Percentiles rank a stretch among this genome's conserved stretches.
Conservation (phyloP, 2,329 filamentous ascomycete genomes). For the Allantophomopsis lycopodina region DNA sequence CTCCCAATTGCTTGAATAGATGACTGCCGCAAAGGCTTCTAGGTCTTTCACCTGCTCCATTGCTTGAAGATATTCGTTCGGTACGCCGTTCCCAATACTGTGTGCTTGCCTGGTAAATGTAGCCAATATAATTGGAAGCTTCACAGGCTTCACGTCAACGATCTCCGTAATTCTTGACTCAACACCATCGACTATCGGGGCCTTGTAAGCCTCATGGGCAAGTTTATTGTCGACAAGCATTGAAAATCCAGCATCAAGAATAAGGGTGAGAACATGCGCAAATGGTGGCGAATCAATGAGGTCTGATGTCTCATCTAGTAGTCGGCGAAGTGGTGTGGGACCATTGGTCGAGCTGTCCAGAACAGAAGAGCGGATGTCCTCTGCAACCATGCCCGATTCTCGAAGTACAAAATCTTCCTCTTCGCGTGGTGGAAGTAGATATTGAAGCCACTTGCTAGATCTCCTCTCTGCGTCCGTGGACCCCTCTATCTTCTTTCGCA, state of each 20-base stretch:
- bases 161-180: constrained; percentile 32
- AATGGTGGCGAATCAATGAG: constrained; percentile 91
- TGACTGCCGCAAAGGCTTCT: constrained; percentile 74
- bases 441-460: constrained; percentile 56
- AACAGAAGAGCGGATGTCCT: constrained; percentile 10
- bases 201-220: constrained; percentile 64
- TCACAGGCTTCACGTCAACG: constrained; percentile 38
- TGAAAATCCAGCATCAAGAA: constrained; percentile 81
- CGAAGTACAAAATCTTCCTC: constrained; percentile 74
- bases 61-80: constrained; percentile 55
- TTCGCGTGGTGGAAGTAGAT: constrained; percentile 65
- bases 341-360: constrained; percentile 14
- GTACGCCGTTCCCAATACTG: constrained; percentile 67
- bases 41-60: constrained; percentile 68
- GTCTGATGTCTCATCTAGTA: constrained; percentile 92
- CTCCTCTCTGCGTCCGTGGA: constrained; percentile 47
- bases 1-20: constrained; percentile 77
- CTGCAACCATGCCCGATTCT: constrained; percentile 66
- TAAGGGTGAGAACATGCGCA: constrained; percentile 67
- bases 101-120: constrained; percentile 87
- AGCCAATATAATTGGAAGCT: constrained; percentile 80
- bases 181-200: constrained; percentile 20
- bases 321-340: constrained; percentile 47
- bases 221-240: constrained; percentile 74
- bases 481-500: constrained; percentile 77